phyloP scores from a whole-genome alignment of 352 stramenopile genomes.

The Phytophthora citricola region DNA sequence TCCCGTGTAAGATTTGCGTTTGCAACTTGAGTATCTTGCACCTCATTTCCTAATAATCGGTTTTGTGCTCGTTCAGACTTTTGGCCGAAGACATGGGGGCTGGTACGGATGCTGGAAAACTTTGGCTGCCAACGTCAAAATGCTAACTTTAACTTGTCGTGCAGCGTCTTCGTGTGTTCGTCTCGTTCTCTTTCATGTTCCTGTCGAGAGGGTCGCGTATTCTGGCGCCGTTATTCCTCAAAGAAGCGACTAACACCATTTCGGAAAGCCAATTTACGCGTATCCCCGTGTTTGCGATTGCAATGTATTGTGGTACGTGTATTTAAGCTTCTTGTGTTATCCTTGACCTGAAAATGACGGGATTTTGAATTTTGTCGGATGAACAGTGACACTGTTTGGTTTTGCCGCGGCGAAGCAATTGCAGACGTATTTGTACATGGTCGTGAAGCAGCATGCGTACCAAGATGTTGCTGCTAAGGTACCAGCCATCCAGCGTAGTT shows the following conservation, averaged over 20 bases:
- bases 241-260: conserved; percentile 68
- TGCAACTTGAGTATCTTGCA: not conserved
- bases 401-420: conserved; percentile 93
- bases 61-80: conserved; percentile 54
- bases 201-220: conserved; percentile 72
- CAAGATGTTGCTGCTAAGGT: conserved; percentile 93
- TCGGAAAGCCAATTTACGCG: conserved; percentile 41
- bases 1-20: conserved; percentile 55
- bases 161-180: conserved; percentile 62
- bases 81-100: conserved; percentile 72
- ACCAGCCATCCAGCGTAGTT: conserved; percentile 1
- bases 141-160: not conserved
- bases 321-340: not conserved
- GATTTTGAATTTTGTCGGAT: not conserved
- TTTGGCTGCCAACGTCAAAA: not conserved
- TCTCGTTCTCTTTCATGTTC: conserved; percentile 77
- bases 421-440: conserved; percentile 93
- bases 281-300: conserved; percentile 57
- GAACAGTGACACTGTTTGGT: conserved; percentile 57
- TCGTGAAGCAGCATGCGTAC: conserved; percentile 97
- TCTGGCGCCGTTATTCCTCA: conserved; percentile 75
- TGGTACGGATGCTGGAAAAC: conserved; percentile 36
- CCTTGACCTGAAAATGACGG: not conserved
- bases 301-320: conserved; percentile 68
- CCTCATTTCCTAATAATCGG: conserved; percentile 7